Conservation (phyloP, 768 basidiomycete genomes). For the Cubamyces lactineus region DNA sequence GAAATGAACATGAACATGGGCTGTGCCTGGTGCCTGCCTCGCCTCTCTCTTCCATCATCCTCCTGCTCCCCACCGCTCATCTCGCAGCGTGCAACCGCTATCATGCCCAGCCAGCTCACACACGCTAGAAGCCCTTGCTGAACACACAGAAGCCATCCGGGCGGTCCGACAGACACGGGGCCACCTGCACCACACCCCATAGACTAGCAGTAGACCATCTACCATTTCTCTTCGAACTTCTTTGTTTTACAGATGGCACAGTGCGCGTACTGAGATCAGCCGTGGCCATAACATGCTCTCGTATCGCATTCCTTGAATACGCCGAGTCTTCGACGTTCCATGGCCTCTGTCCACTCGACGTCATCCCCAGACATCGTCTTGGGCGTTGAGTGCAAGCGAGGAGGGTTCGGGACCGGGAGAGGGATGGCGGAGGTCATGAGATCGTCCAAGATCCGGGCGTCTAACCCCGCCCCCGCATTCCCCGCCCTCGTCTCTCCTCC, state of each 20-base stretch:
- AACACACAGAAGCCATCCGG: too few relatives aligned
- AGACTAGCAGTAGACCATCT: too few relatives aligned
- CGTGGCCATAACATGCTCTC: too few relatives aligned
- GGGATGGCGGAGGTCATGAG: conserved; percentile 11
- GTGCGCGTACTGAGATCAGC: too few relatives aligned
- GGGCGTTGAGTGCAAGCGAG: background rate
- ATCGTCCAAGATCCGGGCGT: conserved; percentile 17
- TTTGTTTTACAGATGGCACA: too few relatives aligned
- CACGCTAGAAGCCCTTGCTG: too few relatives aligned
- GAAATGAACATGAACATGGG: background rate
- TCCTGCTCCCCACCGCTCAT: background rate
- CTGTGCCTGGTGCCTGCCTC: background rate
- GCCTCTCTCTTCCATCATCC: background rate
- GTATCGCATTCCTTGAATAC: too few relatives aligned
- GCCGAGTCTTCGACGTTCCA: background rate
- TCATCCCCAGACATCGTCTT: background rate
- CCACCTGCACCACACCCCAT: too few relatives aligned
- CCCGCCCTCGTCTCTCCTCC: background rate
- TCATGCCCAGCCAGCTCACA: too few relatives aligned
- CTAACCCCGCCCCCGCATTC: conserved; percentile 11
- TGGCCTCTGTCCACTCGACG: background rate
- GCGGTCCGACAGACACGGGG: too few relatives aligned
- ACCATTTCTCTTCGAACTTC: too few relatives aligned
- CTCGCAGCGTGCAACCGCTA: too few relatives aligned
- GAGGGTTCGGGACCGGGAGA: background rate